Conservation (phyloP, 352 stramenopile genomes). For the Pilasporangium apinafurcum region DNA sequence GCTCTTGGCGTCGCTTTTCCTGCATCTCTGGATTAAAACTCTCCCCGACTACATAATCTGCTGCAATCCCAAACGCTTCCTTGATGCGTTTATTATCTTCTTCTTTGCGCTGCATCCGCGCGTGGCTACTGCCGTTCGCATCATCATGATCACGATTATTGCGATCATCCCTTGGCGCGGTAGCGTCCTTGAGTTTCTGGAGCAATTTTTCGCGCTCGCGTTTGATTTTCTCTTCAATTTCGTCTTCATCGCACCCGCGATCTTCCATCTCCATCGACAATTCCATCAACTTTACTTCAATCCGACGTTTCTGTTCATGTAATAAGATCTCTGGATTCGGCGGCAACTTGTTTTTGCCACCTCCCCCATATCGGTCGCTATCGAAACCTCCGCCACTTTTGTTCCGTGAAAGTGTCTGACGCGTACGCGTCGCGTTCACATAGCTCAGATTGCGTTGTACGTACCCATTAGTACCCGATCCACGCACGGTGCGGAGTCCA, state of each 20-base stretch:
- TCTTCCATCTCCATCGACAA: slow-evolving; percentile 76
- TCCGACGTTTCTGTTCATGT: slow-evolving; percentile 72
- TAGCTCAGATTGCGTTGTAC: slow-evolving; percentile 83
- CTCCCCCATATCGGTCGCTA: slow-evolving; percentile 1
- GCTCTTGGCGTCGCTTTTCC: slow-evolving; percentile 49
- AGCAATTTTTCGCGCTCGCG: slow-evolving; percentile 52
- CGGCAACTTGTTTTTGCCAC: slow-evolving; percentile 9
- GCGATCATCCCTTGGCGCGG: neutral
- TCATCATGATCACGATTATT: slow-evolving; percentile 11
- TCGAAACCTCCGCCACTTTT: slow-evolving; percentile 11
- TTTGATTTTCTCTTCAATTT: slow-evolving; percentile 60
- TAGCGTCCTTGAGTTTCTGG: slow-evolving; percentile 10
- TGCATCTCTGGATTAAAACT: slow-evolving; percentile 77
- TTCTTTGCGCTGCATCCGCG: slow-evolving; percentile 50
- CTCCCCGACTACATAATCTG: slow-evolving; percentile 65
- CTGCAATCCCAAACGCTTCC: slow-evolving; percentile 60
- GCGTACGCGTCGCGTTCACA: slow-evolving; percentile 60
- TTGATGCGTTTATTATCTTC: slow-evolving; percentile 65
- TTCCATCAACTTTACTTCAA: slow-evolving; percentile 79
- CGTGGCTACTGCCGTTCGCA: slow-evolving; percentile 40
- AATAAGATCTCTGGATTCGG: slow-evolving; percentile 76
- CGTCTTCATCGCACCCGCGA: slow-evolving; percentile 52
- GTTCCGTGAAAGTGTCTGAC: slow-evolving; percentile 50
- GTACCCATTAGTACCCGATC: slow-evolving; percentile 86
- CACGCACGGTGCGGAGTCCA: slow-evolving; percentile 73